These are phyloP conservation scores for Delphinella strobiligena DNA, from an alignment of 2,329 filamentous ascomycete genomes.

Conservation along the genomic window DNA sequence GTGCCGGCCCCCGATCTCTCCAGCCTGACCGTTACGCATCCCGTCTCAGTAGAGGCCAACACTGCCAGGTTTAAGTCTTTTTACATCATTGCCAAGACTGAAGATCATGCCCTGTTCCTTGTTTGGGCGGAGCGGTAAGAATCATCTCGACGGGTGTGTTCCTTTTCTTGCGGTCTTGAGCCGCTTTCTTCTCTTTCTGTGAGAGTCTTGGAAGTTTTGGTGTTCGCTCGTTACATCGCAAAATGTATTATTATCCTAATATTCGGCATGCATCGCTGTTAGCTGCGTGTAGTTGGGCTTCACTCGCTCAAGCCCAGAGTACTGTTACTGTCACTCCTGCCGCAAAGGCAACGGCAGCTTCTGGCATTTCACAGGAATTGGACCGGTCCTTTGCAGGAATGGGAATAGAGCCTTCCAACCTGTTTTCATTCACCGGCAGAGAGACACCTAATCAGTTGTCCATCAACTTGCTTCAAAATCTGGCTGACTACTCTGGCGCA, in stretches of 20 bases:
- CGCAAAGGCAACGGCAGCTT: constrained; percentile 16
- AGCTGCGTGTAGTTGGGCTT: background rate
- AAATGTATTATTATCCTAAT: background rate
- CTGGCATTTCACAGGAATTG: constrained; percentile 23
- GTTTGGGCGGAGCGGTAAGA: no score
- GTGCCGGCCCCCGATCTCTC: no score
- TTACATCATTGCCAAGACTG: no score
- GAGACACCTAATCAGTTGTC: constrained; percentile 31
- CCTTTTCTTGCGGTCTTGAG: no score
- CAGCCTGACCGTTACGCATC: no score
- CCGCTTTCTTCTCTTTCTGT: no score
- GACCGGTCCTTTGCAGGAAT: constrained; percentile 37
- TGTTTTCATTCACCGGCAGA: constrained; percentile 39
- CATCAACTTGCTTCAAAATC: constrained; percentile 36
- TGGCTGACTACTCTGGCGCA: constrained; percentile 36
- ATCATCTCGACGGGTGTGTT: no score
- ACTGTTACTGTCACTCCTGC: constrained; percentile 21
- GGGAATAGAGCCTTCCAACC: constrained; percentile 41
- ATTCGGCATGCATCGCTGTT: background rate
- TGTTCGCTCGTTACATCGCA: background rate
- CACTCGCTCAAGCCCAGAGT: background rate
- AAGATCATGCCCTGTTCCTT: no score
- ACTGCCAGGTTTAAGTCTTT: no score
- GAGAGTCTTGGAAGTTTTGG: no score
- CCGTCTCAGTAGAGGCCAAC: no score